phyloP scores from a whole-genome alignment of 129 eudicot species.

The Pulicaria dysenterica region DNA sequence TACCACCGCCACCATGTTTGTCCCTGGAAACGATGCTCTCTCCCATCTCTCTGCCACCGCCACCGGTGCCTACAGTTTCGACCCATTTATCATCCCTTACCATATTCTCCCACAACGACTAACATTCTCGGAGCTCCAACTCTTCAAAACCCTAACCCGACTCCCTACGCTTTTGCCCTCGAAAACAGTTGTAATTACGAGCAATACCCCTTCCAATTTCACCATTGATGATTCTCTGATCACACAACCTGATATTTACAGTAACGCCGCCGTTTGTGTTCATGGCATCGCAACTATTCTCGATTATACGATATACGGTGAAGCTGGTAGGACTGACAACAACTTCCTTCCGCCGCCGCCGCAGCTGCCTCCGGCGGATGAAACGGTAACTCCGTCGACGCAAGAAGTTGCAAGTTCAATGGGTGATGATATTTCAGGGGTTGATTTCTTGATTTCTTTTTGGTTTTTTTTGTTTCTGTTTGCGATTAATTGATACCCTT shows the following conservation, averaged over 20 bases:
- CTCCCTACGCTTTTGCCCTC: conserved; percentile 61
- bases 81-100: conserved; percentile 61
- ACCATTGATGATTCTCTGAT: conserved; percentile 51
- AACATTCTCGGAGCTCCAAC: conserved; percentile 52
- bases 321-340: neutral
- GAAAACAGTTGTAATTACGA: conserved; percentile 51
- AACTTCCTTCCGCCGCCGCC: conserved; percentile 27
- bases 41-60: conserved; percentile 39
- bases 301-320: conserved; percentile 43
- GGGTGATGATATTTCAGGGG: neutral
- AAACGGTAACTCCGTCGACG: neutral
- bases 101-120: conserved; percentile 70
- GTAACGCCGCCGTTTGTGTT: conserved; percentile 35
- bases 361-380: conserved; percentile 11
- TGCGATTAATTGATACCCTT: neutral
- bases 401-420: neutral
- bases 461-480: neutral
- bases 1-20: conserved; percentile 53
- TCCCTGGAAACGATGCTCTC: conserved; percentile 51
- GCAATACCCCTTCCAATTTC: conserved; percentile 45
- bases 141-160: conserved; percentile 44
- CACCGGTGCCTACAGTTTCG: conserved; percentile 35
- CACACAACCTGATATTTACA: conserved; percentile 58
- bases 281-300: conserved; percentile 55
- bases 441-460: conserved; percentile 1